A percentile compares a stretch with the other conserved stretches of the same genome.
Conservation (phyloP, 768 basidiomycete genomes). For the Boletus rubroflammeus region DNA sequence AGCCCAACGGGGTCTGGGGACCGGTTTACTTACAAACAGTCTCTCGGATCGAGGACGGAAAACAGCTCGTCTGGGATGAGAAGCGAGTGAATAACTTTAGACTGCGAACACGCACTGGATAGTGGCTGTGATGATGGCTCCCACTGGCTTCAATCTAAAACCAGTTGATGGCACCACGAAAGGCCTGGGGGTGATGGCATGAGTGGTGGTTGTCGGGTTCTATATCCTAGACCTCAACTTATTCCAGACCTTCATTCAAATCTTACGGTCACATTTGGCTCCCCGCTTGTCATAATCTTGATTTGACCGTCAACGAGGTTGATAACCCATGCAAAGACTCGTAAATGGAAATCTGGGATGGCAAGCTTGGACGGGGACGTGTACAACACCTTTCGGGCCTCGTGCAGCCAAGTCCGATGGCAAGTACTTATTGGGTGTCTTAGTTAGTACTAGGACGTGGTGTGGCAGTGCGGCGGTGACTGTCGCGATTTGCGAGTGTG, state of each 20-base stretch:
- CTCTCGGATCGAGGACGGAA: not conserved
- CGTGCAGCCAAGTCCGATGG: not conserved
- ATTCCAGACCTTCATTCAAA: not conserved
- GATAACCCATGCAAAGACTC: not conserved
- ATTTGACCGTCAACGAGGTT: not conserved
- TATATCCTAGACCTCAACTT: not conserved
- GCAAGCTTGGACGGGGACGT: not conserved
- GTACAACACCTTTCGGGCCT: not conserved
- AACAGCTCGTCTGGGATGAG: not conserved
- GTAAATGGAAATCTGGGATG: not conserved
- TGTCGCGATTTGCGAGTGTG: conserved; percentile 16
- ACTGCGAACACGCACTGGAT: not conserved
- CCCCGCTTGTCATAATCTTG: not conserved
- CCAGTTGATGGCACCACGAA: too few species aligned
- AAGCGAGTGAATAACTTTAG: not conserved
- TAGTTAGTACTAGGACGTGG: too few species aligned
- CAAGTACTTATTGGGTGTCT: too few species aligned
- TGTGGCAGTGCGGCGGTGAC: too few species aligned
- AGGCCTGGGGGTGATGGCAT: not conserved
- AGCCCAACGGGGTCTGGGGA: not conserved
- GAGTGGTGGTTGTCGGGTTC: not conserved
- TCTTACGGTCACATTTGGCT: not conserved
- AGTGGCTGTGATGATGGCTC: not conserved
- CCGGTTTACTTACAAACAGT: not conserved
- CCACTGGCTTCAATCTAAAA: too few species aligned